Conservation (phyloP, 345 rosid genomes). For the Noccaea caerulescens region DNA sequence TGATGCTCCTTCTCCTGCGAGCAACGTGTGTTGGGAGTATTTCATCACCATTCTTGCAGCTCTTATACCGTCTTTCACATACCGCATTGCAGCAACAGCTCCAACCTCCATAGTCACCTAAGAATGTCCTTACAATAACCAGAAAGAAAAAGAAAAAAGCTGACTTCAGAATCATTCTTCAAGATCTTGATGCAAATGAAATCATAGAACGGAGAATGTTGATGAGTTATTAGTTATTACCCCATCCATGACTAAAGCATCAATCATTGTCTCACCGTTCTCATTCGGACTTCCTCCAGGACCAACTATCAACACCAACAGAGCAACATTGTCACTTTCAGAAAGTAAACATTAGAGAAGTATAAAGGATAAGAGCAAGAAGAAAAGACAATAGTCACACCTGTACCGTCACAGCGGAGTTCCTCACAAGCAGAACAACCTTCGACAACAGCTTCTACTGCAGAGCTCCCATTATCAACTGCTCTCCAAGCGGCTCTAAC, state of each 20-base stretch:
- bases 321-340: not conserved
- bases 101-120: slow-evolving; percentile 99
- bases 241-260: slow-evolving; percentile 94
- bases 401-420: slow-evolving; percentile 92
- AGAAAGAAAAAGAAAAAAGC: not conserved
- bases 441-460: slow-evolving; percentile 86
- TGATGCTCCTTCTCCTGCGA: slow-evolving; percentile 84
- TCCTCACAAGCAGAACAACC: slow-evolving; percentile 95
- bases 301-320: slow-evolving; percentile 61
- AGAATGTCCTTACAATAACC: slow-evolving; percentile 51
- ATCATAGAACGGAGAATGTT: not conserved
- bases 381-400: slow-evolving; percentile 36
- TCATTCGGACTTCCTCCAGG: slow-evolving; percentile 99
- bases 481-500: slow-evolving; percentile 87
- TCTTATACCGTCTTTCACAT: slow-evolving; percentile 88
- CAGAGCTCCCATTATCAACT: slow-evolving; percentile 63
- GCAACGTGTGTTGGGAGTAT: slow-evolving; percentile 77
- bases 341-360: not conserved
- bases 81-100: slow-evolving; percentile 97
- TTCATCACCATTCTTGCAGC: slow-evolving; percentile 89
- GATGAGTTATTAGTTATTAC: slow-evolving; percentile 48
- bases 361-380: not conserved
- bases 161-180: slow-evolving; percentile 24
- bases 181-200: slow-evolving; percentile 7
- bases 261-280: slow-evolving; percentile 92